Conservation (phyloP, 2,329 filamentous ascomycete genomes). For the Epichloe amarillans region DNA sequence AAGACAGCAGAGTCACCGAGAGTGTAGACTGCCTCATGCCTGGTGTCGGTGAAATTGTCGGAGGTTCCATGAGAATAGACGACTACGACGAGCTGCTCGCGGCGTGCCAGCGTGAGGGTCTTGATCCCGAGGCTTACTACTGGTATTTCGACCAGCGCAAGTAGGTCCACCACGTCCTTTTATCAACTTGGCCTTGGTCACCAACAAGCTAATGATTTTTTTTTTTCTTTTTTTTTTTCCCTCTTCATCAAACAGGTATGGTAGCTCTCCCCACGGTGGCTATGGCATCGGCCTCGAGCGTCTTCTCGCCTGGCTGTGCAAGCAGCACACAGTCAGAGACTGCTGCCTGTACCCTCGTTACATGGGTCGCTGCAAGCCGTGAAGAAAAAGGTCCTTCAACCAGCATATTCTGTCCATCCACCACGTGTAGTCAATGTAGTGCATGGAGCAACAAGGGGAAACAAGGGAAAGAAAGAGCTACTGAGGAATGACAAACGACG, state of each 20-base stretch:
- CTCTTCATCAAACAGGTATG: constrained; percentile 39
- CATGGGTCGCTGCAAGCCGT: constrained; percentile 69
- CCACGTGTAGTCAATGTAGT: no score
- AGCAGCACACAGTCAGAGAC: constrained; percentile 48
- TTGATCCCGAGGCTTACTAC: constrained; percentile 78
- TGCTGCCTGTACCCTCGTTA: constrained; percentile 67
- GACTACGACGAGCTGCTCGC: constrained; percentile 79
- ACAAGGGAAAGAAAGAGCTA: no score
- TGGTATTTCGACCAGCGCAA: constrained; percentile 98
- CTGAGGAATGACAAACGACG: no score
- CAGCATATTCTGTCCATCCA: neutral
- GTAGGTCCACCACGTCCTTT: constrained; percentile 17
- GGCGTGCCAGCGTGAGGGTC: constrained; percentile 77
- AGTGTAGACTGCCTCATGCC: constrained; percentile 80
- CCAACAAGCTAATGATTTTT: neutral
- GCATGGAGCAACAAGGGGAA: no score
- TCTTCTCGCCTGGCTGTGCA: constrained; percentile 48
- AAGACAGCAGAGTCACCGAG: constrained; percentile 77
- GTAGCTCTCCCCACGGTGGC: constrained; percentile 80
- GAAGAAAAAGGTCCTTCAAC: constrained; percentile 8
- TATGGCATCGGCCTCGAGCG: constrained; percentile 61
- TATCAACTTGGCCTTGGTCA: neutral
- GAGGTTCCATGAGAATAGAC: constrained; percentile 92
- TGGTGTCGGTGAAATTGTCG: constrained; percentile 92
- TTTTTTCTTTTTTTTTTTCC: no score